phyloP scores from a whole-genome alignment of 1,284 basidiomycete species.

The Boletus sp. region DNA sequence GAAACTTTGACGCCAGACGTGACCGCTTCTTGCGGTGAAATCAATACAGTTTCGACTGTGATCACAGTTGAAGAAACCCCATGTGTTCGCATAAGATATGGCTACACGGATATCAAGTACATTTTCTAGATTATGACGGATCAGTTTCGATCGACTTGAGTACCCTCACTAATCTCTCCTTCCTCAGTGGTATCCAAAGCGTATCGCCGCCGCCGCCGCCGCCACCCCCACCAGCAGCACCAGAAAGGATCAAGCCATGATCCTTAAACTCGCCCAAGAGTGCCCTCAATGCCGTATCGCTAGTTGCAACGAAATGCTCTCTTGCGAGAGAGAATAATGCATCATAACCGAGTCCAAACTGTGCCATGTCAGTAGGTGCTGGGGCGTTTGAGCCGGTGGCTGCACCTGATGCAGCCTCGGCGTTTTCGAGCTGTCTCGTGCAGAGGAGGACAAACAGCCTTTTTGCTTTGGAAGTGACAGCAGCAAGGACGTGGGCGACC shows the following conservation, averaged over 20 bases:
- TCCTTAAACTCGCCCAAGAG: slow-evolving; percentile 86
- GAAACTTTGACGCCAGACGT: too few species aligned
- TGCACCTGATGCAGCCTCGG: slow-evolving; percentile 34
- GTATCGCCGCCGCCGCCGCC: slow-evolving; percentile 48
- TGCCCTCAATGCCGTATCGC: slow-evolving; percentile 77
- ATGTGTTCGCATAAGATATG: neutral
- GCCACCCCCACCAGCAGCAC: slow-evolving; percentile 32
- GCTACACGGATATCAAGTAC: slow-evolving; percentile 5
- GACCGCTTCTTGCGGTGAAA: too few species aligned
- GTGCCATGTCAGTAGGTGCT: slow-evolving; percentile 21
- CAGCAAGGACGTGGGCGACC: slow-evolving; percentile 77
- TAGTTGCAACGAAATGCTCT: slow-evolving; percentile 83
- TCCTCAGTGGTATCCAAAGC: slow-evolving; percentile 81
- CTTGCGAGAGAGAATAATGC: slow-evolving; percentile 61
- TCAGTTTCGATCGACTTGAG: slow-evolving; percentile 32
- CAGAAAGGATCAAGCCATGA: slow-evolving; percentile 69
- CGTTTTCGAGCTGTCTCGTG: slow-evolving; percentile 54
- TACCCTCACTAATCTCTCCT: slow-evolving; percentile 54
- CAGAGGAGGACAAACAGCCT: slow-evolving; percentile 72
- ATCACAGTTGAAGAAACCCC: too few species aligned
- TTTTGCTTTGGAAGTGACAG: slow-evolving; percentile 83
- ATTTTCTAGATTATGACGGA: slow-evolving; percentile 12
- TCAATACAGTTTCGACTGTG: too few species aligned
- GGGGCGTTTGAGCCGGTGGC: slow-evolving; percentile 24
- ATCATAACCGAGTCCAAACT: slow-evolving; percentile 60